phyloP scores from a whole-genome alignment of 192 early-diverging fungal genomes.

The Kickxella alabastrina region DNA sequence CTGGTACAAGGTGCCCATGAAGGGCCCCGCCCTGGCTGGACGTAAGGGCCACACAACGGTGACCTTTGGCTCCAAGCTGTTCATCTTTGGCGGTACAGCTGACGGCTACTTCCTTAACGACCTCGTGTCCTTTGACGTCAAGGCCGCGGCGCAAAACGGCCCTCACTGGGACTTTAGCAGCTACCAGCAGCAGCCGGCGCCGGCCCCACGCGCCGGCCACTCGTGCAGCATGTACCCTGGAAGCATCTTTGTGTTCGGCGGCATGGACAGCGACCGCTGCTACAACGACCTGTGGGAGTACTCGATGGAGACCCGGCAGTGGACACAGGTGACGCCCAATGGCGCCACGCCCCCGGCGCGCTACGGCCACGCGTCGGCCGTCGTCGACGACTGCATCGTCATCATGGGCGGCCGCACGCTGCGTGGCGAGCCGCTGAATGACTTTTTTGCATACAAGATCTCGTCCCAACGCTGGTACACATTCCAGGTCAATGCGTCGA shows the following conservation, averaged over 20 bases:
- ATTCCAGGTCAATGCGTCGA: constrained; percentile 44
- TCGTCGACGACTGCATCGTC: constrained; percentile 52
- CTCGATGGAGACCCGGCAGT: constrained; percentile 24
- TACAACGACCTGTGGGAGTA: constrained; percentile 54
- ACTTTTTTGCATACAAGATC: constrained; percentile 53
- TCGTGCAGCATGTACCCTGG: constrained; percentile 44
- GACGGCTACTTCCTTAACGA: constrained; percentile 46
- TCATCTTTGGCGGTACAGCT: constrained; percentile 45
- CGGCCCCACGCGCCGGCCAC: constrained; percentile 40
- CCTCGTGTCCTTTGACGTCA: constrained; percentile 50
- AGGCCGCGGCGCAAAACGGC: constrained; percentile 29
- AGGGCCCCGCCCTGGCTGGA: constrained; percentile 31
- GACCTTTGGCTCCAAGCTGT: constrained; percentile 41
- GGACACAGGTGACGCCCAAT: constrained; percentile 39
- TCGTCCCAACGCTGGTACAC: constrained; percentile 53
- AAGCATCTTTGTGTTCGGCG: constrained; percentile 51
- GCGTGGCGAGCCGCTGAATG: constrained; percentile 32
- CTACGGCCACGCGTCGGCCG: constrained; percentile 47
- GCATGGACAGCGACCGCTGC: constrained; percentile 44
- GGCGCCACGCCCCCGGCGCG: constrained; percentile 48
- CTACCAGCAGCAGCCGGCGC: constrained; percentile 8
- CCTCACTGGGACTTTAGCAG: constrained; percentile 42
- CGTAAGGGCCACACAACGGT: constrained; percentile 50
- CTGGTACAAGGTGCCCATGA: constrained; percentile 53
- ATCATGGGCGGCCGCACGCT: constrained; percentile 49